Conservation (phyloP, 1,139 yeast species). For the Yamadazyma kanchanaburiensis region DNA sequence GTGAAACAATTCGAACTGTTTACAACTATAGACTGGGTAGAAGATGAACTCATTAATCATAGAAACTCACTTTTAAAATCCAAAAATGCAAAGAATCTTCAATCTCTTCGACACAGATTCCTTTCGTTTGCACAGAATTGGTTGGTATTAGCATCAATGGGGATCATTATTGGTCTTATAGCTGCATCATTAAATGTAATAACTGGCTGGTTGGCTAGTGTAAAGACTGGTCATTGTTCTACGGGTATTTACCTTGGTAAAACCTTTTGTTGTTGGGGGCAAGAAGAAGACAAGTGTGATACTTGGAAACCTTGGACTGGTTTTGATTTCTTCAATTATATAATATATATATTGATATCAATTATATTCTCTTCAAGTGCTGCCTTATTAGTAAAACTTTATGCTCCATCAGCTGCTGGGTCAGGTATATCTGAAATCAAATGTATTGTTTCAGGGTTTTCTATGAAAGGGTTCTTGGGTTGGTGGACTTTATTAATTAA, state of each 20-base stretch:
- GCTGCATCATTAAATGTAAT: slow-evolving; percentile 80
- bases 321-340: slow-evolving; percentile 45
- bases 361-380: slow-evolving; percentile 60
- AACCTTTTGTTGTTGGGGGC: slow-evolving; percentile 81
- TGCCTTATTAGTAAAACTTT: slow-evolving; percentile 62
- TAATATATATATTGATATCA: slow-evolving; percentile 59
- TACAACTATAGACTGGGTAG: slow-evolving; percentile 80
- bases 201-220: slow-evolving; percentile 82
- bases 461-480: slow-evolving; percentile 73
- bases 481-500: slow-evolving; percentile 73
- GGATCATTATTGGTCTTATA: slow-evolving; percentile 70
- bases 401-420: slow-evolving; percentile 93
- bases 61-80: slow-evolving; percentile 24
- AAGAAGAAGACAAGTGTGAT: slow-evolving; percentile 42
- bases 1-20: slow-evolving; percentile 56
- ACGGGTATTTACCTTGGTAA: slow-evolving; percentile 67
- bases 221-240: slow-evolving; percentile 75
- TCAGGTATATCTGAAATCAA: slow-evolving; percentile 97
- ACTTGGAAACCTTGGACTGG: slow-evolving; percentile 59
- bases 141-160: slow-evolving; percentile 72
- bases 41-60: slow-evolving; percentile 66
- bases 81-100: slow-evolving; percentile 12
- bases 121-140: slow-evolving; percentile 63
- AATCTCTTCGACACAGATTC: slow-evolving; percentile 23
- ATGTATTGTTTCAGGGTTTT: slow-evolving; percentile 90